Base-by-base conservation (phyloP, 345 rosid genomes). In the Ceriops zippeliana region DNA sequence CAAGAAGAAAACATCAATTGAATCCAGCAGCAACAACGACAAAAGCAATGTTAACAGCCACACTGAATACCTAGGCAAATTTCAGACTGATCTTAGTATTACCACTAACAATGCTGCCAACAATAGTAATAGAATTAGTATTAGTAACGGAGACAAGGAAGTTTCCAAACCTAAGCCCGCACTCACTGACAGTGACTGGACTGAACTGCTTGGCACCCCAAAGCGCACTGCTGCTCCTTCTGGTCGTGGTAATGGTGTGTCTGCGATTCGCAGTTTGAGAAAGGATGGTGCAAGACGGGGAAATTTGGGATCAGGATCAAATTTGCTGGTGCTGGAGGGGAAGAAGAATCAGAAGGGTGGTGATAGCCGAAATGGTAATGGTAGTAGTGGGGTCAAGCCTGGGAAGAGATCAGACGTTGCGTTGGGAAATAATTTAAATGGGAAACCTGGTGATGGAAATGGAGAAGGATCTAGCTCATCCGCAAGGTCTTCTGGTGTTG, bases 181-280 rank as follows among this genome's bases (percentile, higher is more conserved):
- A 17, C 85, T 86, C 32, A 87, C 85, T 70, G 98, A 93, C 61
- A 83, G 79, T 78, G 98, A 91, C 70, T 93, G 98, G 97, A 91
- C 98, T 32, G 85, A 89, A 67, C 79, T 93, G 46, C 82, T 91
- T 76, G 72, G 89, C 65, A 65, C 83, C n/a, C 88, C 91, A 5
- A 69, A 57, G 71, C 82, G 72, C 59, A 78, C 35, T 21, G 22
- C 72, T 7, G 38, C 82, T n/a, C 68, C 73, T 24, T 54, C 79
- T 52, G 77, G 68, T 63, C 79, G 78, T 15, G 58, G 79, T n/a
- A 62, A 78, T 72, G 86, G 82, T 80, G 76, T 74, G 57, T 63
- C 88, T 73, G 79, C 30, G 60, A 61, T 70, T 77, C 76, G 83
- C 15, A 83, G 81, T 1, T 49, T 82, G 73, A 86, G 76, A 75